Conservation (phyloP, 805 yeast genomes). For the Monosporozyma servazzii region DNA sequence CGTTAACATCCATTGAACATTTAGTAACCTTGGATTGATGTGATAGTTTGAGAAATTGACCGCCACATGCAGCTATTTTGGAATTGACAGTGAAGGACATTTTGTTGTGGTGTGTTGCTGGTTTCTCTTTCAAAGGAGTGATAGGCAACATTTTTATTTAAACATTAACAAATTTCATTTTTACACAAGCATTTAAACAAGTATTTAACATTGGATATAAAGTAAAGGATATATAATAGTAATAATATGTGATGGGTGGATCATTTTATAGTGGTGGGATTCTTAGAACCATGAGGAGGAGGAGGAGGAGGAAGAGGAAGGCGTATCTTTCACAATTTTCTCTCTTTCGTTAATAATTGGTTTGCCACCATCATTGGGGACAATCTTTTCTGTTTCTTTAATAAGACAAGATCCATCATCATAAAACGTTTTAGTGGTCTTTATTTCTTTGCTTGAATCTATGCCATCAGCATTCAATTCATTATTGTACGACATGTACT, state of each 20-base stretch:
- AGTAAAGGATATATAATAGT: neutral
- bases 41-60: conserved; percentile 61
- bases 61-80: conserved; percentile 57
- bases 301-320: neutral
- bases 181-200: neutral
- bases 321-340: conserved; percentile 3
- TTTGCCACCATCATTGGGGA: conserved; percentile 32
- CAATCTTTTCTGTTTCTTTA: conserved; percentile 31
- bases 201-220: neutral
- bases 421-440: conserved; percentile 31
- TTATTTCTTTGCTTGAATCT: conserved; percentile 36
- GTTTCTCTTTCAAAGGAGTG: neutral
- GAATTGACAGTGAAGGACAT: conserved; percentile 40
- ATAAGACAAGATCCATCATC: conserved; percentile 36
- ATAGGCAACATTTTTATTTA: neutral
- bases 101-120: neutral
- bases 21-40: conserved; percentile 61
- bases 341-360: conserved; percentile 29
- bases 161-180: neutral
- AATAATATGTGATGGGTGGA: neutral
- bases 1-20: conserved; percentile 75
- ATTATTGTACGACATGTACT: conserved; percentile 26
- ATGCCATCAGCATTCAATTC: conserved; percentile 28
- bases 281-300: conserved; percentile 6
- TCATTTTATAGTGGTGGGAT: neutral